Percentiles rank a stretch among this genome's conserved stretches.
Conservation (phyloP, 2,329 filamentous ascomycete species). For the Paecilomyces fulvus region DNA sequence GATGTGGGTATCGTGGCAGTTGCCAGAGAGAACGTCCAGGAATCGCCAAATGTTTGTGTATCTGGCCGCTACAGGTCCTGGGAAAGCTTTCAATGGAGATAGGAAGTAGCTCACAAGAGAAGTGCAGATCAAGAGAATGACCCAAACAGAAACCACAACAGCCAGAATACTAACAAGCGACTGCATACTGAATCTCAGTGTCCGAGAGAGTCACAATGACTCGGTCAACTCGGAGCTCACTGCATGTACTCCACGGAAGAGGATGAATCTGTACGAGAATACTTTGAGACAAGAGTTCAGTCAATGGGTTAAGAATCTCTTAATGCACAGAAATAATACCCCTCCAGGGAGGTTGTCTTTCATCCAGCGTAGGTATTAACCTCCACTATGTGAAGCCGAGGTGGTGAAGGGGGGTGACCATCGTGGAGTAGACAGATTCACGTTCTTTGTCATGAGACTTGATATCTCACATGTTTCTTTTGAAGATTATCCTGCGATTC, state of each 20-base stretch:
- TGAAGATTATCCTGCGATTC: neutral
- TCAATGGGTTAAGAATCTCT: neutral
- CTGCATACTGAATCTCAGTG: neutral
- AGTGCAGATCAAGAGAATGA: neutral
- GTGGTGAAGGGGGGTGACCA: neutral
- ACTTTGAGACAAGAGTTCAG: neutral
- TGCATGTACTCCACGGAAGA: neutral
- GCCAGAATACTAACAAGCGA: neutral
- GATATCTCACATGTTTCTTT: neutral
- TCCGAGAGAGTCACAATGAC: neutral
- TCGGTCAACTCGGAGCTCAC: neutral
- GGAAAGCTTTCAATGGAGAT: neutral
- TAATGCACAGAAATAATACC: too few species aligned
- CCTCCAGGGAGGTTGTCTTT: neutral
- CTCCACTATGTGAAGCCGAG: neutral
- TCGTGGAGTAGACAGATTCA: neutral
- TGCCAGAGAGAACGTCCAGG: neutral
- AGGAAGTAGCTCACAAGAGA: neutral
- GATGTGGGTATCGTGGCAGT: neutral
- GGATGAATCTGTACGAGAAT: neutral
- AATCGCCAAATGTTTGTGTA: conserved; percentile 1
- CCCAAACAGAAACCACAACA: neutral
- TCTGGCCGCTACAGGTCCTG: conserved; percentile 1
- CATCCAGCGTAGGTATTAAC: neutral
- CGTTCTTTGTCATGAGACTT: neutral